Base-by-base conservation (phyloP, 345 rosid genomes). In the Carallia pectinifolia region DNA sequence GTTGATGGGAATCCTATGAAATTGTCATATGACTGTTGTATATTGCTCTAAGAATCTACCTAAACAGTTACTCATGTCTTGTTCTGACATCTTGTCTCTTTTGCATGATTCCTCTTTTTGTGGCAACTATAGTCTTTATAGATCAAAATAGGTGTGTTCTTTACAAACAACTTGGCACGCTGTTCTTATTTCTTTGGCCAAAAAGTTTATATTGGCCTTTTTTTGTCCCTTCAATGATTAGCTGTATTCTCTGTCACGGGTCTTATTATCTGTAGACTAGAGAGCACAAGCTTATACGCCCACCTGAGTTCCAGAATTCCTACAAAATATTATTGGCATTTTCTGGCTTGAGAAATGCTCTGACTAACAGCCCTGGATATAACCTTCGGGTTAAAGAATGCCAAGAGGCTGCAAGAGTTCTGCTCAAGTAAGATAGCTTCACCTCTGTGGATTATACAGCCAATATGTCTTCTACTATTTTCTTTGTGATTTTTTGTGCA, bases 301-400 rank as follows among this genome's bases (percentile, higher is more conserved):
- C 80, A 36, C 81, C 81, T 53, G 76, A 79, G 61, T 40, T 40
- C 66, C 71, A 79, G 72, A 84, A 84, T 62, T 76, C 88, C 64
- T 90, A 80, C 92, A 95, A 84, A 80, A 84, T 95, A 82, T 81
- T 95, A 71, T 77, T 95, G 77, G 99, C 97, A 55, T 86, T 95
- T 81, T 95, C 97, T 65, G 99, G 99, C 82, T 79, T 92, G 82
- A 95, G 80, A 86, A 86, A 89, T 65, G 90, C 97, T 31, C 85
- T 89, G 82, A 91, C 93, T 67, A 87, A 76, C 76, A 91, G 85
- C 80, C 96, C 97, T 76, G 99, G 99, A 71, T 95, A 95, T 74
- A 95, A 95, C 75, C 66, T 79, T 53, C 92, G 99, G 50, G 99
- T 92, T 83, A 76, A 83, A 69, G 99, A 92, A 76, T 95, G 99